Evolutionary conservation across 169 alveolate genomes (phyloP), one percentile per base, ranked within the genome.

Genomic region (Fabrea salina): DNA sequence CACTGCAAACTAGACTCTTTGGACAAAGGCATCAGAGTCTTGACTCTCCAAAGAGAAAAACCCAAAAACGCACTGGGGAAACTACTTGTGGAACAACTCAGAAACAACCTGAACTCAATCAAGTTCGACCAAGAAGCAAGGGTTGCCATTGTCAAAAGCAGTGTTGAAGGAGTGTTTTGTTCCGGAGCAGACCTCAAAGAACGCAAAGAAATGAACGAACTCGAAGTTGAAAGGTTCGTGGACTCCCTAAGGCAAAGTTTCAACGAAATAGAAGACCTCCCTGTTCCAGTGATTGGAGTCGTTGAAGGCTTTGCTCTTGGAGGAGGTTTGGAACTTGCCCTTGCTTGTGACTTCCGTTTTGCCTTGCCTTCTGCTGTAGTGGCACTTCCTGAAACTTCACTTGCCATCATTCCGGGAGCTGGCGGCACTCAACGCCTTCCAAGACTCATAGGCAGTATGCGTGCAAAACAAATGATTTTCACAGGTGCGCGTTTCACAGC

Each of bases 101-200:
- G 11, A 61, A 8, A 16, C 11, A 27, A 61, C 49, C 50, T 61
- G 3, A 16, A 33, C n/a, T 13, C 0, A 56, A 7, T 77, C 1
- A 66, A 43, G 16, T 13, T 54, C n/a, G 50, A 71, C 44, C 25
- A 44, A 6, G 82, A 82, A 11, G 72, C 89, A 0, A 66, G 89
- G 44, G 85, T 53, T 32, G 80, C 87, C 4, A 87, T 91, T 22
- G 35, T 93, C 5, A 83, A 75, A 67, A 82, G 92, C 25, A 22
- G 43, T 4, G 86, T 75, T 3, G 77, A 85, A 4, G 89, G 92
- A 7, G 86, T 79, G 80, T 93, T 92, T 74, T 90, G 96, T 66
- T 91, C 94, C 22, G 97, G 96, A 50, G 97, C 97, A 56, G 97
- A 92, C 68, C 82, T 93, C n/a, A 93, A 89, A 74, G 97, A 91